These are phyloP conservation scores for Trichoderma pleuroti DNA, from an alignment of 2,329 filamentous ascomycete species.

Conservation along the genomic window DNA sequence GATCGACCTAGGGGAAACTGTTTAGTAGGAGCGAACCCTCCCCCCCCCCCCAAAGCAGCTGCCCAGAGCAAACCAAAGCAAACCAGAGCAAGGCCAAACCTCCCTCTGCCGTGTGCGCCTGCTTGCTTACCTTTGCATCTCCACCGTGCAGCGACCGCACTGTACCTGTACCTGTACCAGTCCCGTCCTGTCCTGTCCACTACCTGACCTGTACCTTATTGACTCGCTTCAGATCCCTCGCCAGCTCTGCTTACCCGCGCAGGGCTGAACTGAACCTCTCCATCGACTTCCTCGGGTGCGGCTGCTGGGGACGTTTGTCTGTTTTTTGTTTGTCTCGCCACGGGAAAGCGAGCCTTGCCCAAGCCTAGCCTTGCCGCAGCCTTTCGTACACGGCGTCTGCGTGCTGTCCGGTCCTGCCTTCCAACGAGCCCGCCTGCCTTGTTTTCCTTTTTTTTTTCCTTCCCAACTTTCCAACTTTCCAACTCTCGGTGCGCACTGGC, in stretches of 20 bases:
- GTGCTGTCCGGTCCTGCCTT: background rate
- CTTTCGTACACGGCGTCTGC: background rate
- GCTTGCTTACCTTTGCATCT: constrained; percentile 10
- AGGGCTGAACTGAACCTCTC: background rate
- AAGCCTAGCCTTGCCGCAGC: constrained; percentile 7
- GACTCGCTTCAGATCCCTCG: background rate
- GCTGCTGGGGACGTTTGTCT: constrained; percentile 14
- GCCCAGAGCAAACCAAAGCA: background rate
- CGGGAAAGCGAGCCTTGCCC: constrained; percentile 7
- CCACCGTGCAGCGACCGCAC: constrained; percentile 10
- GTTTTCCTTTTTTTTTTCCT: background rate
- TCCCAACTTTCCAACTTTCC: background rate
- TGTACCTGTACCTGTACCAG: background rate
- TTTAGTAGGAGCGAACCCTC: background rate
- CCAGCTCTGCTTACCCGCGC: constrained; percentile 8
- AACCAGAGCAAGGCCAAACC: background rate
- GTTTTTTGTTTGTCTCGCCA: background rate
- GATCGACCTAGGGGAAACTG: background rate
- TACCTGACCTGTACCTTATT: background rate
- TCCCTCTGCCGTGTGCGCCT: constrained; percentile 12
- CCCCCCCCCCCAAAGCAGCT: background rate
- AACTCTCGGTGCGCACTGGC: background rate
- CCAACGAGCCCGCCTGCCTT: background rate
- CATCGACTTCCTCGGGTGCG: constrained; percentile 5
- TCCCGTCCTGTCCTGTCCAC: background rate